Base-by-base conservation (phyloP, 1,284 basidiomycete species). In the Termitomyces sp. region DNA sequence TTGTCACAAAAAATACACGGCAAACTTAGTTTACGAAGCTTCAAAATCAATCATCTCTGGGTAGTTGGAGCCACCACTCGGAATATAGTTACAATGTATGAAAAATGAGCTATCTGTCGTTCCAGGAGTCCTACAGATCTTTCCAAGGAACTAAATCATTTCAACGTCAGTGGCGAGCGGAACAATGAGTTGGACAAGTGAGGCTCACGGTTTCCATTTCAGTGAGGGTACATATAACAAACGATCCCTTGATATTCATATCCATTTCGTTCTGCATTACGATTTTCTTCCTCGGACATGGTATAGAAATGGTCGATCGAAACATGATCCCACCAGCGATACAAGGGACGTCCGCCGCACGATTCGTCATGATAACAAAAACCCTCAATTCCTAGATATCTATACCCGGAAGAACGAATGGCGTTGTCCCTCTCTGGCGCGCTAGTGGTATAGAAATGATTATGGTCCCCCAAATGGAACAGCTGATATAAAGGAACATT, bases 271-370 rank as follows among this genome's bases (percentile, higher is more conserved):
- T 38, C 53, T 9, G 62, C 58, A 9, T 38, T 44, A 26, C 59
- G 46, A 38, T 44, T 51, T 46, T 64, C 62, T 2, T 45, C 40
- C 24, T 30, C 30, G 10, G 52, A 50, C 30, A 55, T 50, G 4
- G 62, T 64, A 33, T 60, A 64, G 46, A 64, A 63, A 33, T 64
- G 62, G 41, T 64, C 58, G 8, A 13, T 19, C 8, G 6, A 50
- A 13, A 15, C 19, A 15, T 26, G 34, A 26, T 38, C 48, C 41
- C 45, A 61, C 9, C 50, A 50, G 12, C 62, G 59, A 42, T 65
- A 64, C 12, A 65, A 47, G 3, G 63, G 61, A 38, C 55, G 50
- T n/a, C 53, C 54, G 15, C 63, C 62, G 36, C 63, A 65, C 6
- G 49, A 39, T 33, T 36, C 21, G 10, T 56, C 43, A 1, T 54